Evolutionary conservation across 1,139 yeast species (phyloP), one percentile per base, ranked within the genome.

Genomic region (Taphrina confusa): DNA sequence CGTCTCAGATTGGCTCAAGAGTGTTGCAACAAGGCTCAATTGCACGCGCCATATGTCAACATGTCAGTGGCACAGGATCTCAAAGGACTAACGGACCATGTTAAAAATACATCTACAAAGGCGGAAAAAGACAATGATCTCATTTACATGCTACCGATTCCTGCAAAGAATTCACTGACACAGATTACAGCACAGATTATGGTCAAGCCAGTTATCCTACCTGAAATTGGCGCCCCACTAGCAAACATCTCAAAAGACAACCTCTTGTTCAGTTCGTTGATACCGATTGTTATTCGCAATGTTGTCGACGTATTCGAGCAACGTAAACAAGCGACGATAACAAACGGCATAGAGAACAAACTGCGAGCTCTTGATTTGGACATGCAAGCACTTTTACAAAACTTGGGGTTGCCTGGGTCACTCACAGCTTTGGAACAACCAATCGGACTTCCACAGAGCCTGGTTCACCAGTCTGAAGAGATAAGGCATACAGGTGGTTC

Each of bases 51-150:
- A 60, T 79, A 80, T 64, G 83, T 82, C 1, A 70, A 72, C 16
- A 64, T 71, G 4, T 66, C 72, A 12, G 81, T 80, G 1, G 70
- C 82, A 2, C 71, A 69, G 2, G 87, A 82, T 64, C 70, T 81
- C 5, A 70, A 71, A 23, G 82, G 83, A 0, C 77, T 85, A 20
- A 66, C 71, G 1, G 71, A 70, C 1, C 77, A 78, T 4, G 76
- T 87, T 0, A 69, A 72, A 3, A 76, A 76, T 0, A 75, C 78
- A 1, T 70, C 84, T n/a, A 72, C 75, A 14, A 74, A 79, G 0
- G 82, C 91, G 0, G 90, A 86, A 66, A 80, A 83, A 66, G 96
- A 90, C 65, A 90, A 90, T 69, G 92, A 88, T 68, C 75, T 89
- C 67, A 83, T 90, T 3, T 88, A 88, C 71, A 72, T 87, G 49